Evolutionary conservation across 2,329 filamentous ascomycete species (phyloP).

Genomic region (Botryotinia calthae): DNA sequence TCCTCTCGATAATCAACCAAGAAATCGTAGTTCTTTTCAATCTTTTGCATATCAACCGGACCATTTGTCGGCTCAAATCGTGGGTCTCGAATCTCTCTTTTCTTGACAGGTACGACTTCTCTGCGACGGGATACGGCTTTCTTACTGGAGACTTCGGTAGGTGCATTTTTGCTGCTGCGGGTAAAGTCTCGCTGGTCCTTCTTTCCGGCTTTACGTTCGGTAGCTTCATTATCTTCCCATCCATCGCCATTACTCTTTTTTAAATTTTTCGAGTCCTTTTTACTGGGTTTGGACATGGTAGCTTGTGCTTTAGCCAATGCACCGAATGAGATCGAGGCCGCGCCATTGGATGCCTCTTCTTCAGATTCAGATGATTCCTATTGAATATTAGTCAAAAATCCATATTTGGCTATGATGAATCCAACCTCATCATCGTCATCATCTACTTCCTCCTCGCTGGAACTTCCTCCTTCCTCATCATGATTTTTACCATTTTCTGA

Average conservation of each 20-base stretch:
- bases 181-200: conserved; percentile 43
- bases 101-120: conserved; percentile 63
- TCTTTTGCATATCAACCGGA: conserved; percentile 54
- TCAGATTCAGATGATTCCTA: conserved; percentile 27
- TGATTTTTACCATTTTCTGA: conserved; percentile 40
- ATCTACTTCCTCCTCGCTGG: conserved; percentile 37
- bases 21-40: conserved; percentile 79
- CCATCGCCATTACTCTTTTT: conserved; percentile 41
- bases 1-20: conserved; percentile 78
- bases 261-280: conserved; percentile 36
- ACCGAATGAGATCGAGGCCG: conserved; percentile 75
- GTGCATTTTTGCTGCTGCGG: conserved; percentile 82
- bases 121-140: conserved; percentile 78
- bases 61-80: conserved; percentile 73
- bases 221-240: conserved; percentile 42
- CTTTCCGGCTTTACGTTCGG: conserved; percentile 43
- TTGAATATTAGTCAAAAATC: conserved; percentile 19
- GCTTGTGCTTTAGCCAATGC: conserved; percentile 85
- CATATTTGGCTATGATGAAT: conserved; percentile 3
- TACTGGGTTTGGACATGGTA: conserved; percentile 47
- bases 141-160: conserved; percentile 78
- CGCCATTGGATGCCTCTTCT: conserved; percentile 30
- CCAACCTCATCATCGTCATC: conserved; percentile 34
- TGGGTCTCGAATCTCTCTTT: conserved; percentile 69
- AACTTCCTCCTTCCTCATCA: conserved; percentile 38